phyloP scores from a whole-genome alignment of 169 alveolate genomes.

The Eimeria necatrix region DNA sequence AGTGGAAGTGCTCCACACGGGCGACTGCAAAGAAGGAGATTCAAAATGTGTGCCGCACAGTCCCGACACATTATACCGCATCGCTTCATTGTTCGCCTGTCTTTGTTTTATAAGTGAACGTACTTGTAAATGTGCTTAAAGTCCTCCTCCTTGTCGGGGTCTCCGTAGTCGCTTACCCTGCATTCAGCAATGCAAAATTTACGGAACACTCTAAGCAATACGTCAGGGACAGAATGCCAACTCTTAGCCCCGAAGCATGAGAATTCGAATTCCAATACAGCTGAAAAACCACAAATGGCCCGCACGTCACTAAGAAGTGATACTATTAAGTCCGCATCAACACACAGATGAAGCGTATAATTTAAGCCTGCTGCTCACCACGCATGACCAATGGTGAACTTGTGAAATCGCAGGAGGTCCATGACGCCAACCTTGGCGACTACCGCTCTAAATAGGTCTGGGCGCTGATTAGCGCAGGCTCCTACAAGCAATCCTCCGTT shows the following conservation, averaged over 20 bases:
- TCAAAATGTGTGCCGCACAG: background rate
- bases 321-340: too few species aligned
- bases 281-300: too few species aligned
- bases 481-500: constrained; percentile 79
- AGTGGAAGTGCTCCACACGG: background rate
- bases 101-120: background rate
- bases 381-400: constrained; percentile 77
- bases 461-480: constrained; percentile 80
- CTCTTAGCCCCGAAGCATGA: too few species aligned
- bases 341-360: too few species aligned
- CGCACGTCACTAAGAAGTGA: too few species aligned
- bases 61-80: background rate
- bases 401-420: constrained; percentile 77
- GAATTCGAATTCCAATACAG: too few species aligned
- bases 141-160: constrained; percentile 62
- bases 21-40: background rate
- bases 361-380: constrained; percentile 31
- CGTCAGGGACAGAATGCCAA: too few species aligned
- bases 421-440: constrained; percentile 74
- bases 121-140: constrained; percentile 50
- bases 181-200: background rate
- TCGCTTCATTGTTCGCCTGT: background rate
- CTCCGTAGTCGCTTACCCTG: constrained; percentile 79
- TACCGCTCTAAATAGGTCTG: constrained; percentile 67
- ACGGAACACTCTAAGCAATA: background rate